phyloP scores from a whole-genome alignment of 768 basidiomycete species.

The Piloderma croceum region DNA sequence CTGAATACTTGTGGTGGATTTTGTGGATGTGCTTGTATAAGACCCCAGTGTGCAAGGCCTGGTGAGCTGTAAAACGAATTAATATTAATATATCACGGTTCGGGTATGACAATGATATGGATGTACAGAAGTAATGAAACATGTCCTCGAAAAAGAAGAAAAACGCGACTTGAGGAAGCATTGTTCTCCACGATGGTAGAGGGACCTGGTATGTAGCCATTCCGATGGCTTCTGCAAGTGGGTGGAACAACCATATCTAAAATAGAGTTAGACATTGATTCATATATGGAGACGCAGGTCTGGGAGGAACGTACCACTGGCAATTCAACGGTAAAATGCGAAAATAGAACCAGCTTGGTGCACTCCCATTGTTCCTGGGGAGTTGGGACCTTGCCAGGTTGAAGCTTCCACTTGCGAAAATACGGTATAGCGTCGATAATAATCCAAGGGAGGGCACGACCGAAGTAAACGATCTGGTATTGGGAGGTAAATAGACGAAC shows the following conservation, averaged over 20 bases:
- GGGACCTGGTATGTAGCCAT: constrained; percentile 94
- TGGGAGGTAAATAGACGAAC: constrained; percentile 1
- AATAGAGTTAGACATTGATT: too few relatives aligned
- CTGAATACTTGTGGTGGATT: constrained; percentile 94
- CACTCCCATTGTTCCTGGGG: constrained; percentile 88
- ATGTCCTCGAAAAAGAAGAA: constrained; percentile 97
- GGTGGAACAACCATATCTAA: constrained; percentile 90
- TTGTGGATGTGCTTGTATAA: constrained; percentile 95
- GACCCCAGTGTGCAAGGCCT: constrained; percentile 76
- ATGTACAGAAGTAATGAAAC: constrained; percentile 83
- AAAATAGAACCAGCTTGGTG: constrained; percentile 88
- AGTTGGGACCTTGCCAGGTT: constrained; percentile 79
- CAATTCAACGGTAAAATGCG: constrained; percentile 93
- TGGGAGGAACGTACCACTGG: constrained; percentile 61
- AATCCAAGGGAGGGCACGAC: constrained; percentile 91
- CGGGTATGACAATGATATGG: neutral
- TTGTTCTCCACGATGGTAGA: constrained; percentile 66
- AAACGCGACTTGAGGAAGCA: constrained; percentile 71
- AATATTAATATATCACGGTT: neutral
- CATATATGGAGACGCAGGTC: too few relatives aligned
- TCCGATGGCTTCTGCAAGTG: constrained; percentile 78
- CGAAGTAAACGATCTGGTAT: constrained; percentile 88
- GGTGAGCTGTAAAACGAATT: constrained; percentile 55
- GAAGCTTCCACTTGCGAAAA: constrained; percentile 91
- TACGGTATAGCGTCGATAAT: constrained; percentile 92